Percentiles rank a stretch among this genome's conserved stretches.
These are phyloP conservation scores for Emericellopsis terricola DNA, from an alignment of 495 filamentous ascomycete genomes.

Conservation along the genomic window DNA sequence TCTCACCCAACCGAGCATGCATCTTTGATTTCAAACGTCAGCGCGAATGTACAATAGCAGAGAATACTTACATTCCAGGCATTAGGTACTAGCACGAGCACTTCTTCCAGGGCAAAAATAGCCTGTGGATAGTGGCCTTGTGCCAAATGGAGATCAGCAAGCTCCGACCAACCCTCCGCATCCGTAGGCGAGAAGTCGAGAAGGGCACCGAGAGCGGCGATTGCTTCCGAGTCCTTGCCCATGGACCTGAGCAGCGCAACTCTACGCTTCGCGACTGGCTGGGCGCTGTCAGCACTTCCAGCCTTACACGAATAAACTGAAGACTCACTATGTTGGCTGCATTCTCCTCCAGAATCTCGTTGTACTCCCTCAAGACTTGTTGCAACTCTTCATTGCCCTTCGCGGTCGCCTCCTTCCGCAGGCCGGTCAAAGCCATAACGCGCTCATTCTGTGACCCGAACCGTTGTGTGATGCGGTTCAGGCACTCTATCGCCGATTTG, in stretches of 20 bases:
- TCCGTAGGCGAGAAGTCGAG: constrained; percentile 77
- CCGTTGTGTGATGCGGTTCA: constrained; percentile 53
- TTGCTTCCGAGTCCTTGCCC: constrained; percentile 49
- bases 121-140: constrained; percentile 66
- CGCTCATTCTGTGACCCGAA: constrained; percentile 74
- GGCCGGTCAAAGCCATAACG: constrained; percentile 60
- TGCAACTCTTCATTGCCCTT: constrained; percentile 42
- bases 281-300: constrained; percentile 8
- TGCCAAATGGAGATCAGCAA: constrained; percentile 65
- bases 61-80: constrained; percentile 68
- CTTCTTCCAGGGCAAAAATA: constrained; percentile 79
- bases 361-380: constrained; percentile 54
- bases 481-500: constrained; percentile 49
- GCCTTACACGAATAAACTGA: not conserved
- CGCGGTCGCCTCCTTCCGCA: constrained; percentile 76
- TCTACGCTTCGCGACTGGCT: constrained; percentile 78
- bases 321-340: constrained; percentile 61
- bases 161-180: constrained; percentile 84
- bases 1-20: constrained; percentile 74
- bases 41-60: not conserved
- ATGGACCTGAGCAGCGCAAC: constrained; percentile 64
- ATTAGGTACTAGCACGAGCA: constrained; percentile 72
- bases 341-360: constrained; percentile 52
- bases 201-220: constrained; percentile 50
- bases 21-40: constrained; percentile 31